These are phyloP conservation scores for Xerocomus potaroensis DNA, from an alignment of 768 basidiomycete genomes.

Conservation along the genomic window DNA sequence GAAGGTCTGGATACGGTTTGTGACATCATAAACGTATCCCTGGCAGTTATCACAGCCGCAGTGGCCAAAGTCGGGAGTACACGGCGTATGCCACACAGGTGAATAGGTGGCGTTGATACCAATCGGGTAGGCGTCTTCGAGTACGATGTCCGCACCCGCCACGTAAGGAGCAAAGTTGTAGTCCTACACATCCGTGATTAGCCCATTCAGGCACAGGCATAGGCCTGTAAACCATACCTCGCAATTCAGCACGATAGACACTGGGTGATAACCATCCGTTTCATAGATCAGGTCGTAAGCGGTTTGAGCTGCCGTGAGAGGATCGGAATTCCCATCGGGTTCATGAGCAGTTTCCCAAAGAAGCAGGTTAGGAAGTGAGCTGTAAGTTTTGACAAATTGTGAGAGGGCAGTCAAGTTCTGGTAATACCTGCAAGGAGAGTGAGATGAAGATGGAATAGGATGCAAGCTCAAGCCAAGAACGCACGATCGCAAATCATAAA, in stretches of 20 bases:
- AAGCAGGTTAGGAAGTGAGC: slow-evolving; percentile 61
- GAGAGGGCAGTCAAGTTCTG: slow-evolving; percentile 57
- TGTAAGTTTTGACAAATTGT: slow-evolving; percentile 60
- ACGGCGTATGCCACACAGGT: slow-evolving; percentile 53
- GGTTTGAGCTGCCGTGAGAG: slow-evolving; percentile 18
- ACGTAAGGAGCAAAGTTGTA: slow-evolving; percentile 59
- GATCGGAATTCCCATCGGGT: slow-evolving; percentile 65
- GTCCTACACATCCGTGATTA: slow-evolving; percentile 37
- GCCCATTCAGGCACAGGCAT: not conserved
- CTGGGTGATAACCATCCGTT: slow-evolving; percentile 55
- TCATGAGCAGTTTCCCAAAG: slow-evolving; percentile 73
- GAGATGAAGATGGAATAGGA: not conserved
- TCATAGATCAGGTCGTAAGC: slow-evolving; percentile 45
- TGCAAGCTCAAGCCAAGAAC: not conserved
- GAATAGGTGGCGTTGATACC: slow-evolving; percentile 63
- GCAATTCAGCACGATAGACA: slow-evolving; percentile 53
- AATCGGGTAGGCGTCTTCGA: slow-evolving; percentile 43
- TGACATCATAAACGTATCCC: slow-evolving; percentile 62
- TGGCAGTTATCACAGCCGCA: slow-evolving; percentile 72
- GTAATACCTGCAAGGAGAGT: slow-evolving; percentile 40
- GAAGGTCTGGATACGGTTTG: slow-evolving; percentile 61
- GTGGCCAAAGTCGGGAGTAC: slow-evolving; percentile 62
- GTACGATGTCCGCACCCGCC: slow-evolving; percentile 61
- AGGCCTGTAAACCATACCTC: slow-evolving; percentile 11
- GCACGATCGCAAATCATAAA: slow-evolving; percentile 75